Base-by-base conservation (phyloP, 768 basidiomycete genomes). In the Boletus vinaceobasis region DNA sequence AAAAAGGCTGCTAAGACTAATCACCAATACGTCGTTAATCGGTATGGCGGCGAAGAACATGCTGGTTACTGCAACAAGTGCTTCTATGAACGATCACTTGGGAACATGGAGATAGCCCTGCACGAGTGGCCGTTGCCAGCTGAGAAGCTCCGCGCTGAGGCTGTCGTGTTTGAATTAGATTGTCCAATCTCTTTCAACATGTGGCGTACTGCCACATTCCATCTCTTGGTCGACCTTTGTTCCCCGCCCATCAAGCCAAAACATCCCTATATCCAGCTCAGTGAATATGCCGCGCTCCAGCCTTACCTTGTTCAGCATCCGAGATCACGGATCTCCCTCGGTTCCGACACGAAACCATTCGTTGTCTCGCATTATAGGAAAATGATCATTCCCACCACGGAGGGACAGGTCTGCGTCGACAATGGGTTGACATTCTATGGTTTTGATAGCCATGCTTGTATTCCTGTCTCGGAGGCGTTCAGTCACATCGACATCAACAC, bases 71-170 rank as follows among this genome's bases (percentile, higher is more conserved):
- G 73, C 50, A 4, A n/a, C 1, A 75, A 70, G 48, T 78, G 77
- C 42, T 4, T 7, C 2, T 39, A 71, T 17, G 50, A 69, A n/a
- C 50, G 40, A 15, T 15, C 61, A 46, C 63, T 67, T 0, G 17
- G 27, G 0, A 19, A 1, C 0, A 58, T 79, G 64, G 4, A 23
- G 0, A 79, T 81, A 23, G 0, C 26, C 1, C 58, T 76, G 5
- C 67, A 77, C 36, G 81, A 82, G 49, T 79, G 78, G 79, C 81
- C 80, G 0, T 58, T 82, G 37, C 78, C 80, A 0, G 31, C 48
- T 1, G 42, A 58, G 11, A 21, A 17, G 6, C 13, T 61, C 5
- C 29, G 52, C 7, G 69, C 70, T 0, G 62, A 73, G 48, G 60
- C 60, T 0, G 67, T 73, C 15, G 61, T 80, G 1, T 82, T 81